Conservation (phyloP, 2,329 filamentous ascomycete species). For the Endoconidiophora polonica region DNA sequence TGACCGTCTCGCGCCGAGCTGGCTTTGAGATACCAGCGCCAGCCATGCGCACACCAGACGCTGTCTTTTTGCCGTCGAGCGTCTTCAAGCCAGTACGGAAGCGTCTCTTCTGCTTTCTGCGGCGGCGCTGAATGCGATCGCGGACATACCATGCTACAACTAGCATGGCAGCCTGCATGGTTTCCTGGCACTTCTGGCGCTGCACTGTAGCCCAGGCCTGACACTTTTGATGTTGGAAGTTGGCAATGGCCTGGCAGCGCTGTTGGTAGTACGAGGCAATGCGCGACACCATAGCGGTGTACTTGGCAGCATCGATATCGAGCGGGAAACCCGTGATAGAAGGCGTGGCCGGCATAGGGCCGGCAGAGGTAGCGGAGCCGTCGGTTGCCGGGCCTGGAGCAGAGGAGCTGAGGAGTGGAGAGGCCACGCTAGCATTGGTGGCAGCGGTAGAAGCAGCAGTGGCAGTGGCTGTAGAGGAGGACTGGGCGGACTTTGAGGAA, state of each 20-base stretch:
- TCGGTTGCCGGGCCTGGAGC: not conserved
- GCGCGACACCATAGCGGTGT: slow-evolving; percentile 29
- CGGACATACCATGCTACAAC: slow-evolving; percentile 34
- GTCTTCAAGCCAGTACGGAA: slow-evolving; percentile 26
- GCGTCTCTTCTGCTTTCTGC: slow-evolving; percentile 24
- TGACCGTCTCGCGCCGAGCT: slow-evolving; percentile 23
- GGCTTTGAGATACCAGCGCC: slow-evolving; percentile 18
- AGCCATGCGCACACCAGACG: not conserved
- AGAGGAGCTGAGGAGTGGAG: not conserved
- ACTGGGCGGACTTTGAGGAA: not conserved
- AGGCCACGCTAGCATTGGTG: not conserved
- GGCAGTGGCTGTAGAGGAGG: not conserved
- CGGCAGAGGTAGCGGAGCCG: not conserved
- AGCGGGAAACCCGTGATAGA: slow-evolving; percentile 9
- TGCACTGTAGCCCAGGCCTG: slow-evolving; percentile 31
- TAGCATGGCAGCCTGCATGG: slow-evolving; percentile 32
- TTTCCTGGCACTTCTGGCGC: slow-evolving; percentile 30
- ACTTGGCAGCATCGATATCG: slow-evolving; percentile 24
- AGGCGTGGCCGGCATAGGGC: slow-evolving; percentile 6
- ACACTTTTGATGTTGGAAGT: slow-evolving; percentile 31
- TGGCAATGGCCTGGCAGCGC: slow-evolving; percentile 29
- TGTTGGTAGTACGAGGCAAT: slow-evolving; percentile 33
- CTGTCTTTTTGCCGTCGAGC: slow-evolving; percentile 13
- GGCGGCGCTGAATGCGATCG: slow-evolving; percentile 28
- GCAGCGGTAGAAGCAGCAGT: not conserved